These are phyloP conservation scores for Podaxis sp. DNA, from an alignment of 768 basidiomycete genomes.

Conservation along the genomic window DNA sequence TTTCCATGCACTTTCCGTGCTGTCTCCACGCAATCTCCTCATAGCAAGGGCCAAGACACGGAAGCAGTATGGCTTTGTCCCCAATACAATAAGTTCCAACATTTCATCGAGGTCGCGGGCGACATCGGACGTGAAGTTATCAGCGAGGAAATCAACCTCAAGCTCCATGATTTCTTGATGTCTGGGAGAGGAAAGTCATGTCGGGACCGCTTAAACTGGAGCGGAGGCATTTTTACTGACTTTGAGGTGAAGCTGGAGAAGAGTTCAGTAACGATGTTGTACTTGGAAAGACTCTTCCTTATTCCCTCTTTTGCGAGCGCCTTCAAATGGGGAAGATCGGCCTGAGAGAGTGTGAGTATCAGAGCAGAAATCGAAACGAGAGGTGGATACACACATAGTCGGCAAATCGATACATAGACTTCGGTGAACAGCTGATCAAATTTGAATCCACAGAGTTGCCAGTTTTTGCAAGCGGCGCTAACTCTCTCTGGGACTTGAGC, in stretches of 20 bases:
- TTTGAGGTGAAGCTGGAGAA: slow-evolving; percentile 14
- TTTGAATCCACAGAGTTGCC: not conserved
- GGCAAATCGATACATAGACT: slow-evolving; percentile 39
- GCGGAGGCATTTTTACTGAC: not conserved
- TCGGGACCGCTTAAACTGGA: not conserved
- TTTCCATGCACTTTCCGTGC: not conserved
- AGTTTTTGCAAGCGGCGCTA: not conserved
- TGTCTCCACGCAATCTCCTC: not conserved
- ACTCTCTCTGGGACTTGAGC: not conserved
- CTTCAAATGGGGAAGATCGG: slow-evolving; percentile 3
- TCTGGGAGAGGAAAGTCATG: not conserved
- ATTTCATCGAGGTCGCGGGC: not conserved
- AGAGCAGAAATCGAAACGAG: not conserved
- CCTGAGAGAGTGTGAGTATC: not conserved
- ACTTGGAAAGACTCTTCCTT: slow-evolving; percentile 1
- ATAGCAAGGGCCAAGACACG: not conserved
- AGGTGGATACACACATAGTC: not conserved
- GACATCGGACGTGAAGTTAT: not conserved
- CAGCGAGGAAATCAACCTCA: not conserved
- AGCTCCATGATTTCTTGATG: slow-evolving; percentile 5
- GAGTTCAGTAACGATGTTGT: slow-evolving; percentile 17
- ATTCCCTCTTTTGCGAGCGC: slow-evolving; percentile 15
- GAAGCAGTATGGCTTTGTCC: not conserved
- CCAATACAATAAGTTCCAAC: not conserved
- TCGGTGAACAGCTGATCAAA: slow-evolving; percentile 28